Evolutionary conservation across 768 basidiomycete species (phyloP).

Genomic region (Kwoniella pini): DNA sequence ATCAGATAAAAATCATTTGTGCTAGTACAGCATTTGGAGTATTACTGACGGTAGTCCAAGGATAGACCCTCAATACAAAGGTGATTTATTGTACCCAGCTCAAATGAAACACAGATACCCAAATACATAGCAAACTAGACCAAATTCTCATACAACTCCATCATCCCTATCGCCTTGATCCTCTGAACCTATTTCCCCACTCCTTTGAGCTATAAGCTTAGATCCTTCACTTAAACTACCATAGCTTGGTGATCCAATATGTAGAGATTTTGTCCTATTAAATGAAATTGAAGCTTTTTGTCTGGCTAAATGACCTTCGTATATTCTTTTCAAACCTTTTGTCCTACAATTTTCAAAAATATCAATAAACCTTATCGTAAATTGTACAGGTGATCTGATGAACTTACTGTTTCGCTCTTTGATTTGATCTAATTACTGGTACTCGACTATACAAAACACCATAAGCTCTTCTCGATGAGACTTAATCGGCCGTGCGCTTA

Average conservation of each 20-base stretch:
- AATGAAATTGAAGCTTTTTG: conserved; percentile 18
- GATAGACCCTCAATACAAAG: no score
- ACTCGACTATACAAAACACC: conserved; percentile 29
- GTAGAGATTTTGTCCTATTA: background rate
- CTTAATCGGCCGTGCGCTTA: conserved; percentile 4
- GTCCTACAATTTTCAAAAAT: conserved; percentile 10
- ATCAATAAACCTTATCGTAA: background rate
- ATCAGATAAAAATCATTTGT: no score
- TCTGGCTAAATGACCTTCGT: conserved; percentile 36
- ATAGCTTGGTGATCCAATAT: background rate
- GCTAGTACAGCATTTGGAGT: no score
- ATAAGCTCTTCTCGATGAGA: background rate
- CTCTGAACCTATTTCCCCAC: background rate
- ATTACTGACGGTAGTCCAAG: no score
- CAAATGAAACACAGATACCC: no score
- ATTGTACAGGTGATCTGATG: background rate
- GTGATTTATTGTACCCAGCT: no score
- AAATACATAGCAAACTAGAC: conserved; percentile 2
- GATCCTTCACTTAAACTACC: background rate
- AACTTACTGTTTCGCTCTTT: conserved; percentile 26
- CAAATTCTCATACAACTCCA: background rate
- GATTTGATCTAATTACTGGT: conserved; percentile 39
- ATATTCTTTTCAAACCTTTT: conserved; percentile 35
- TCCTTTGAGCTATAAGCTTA: background rate
- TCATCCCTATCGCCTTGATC: background rate